Conservation (phyloP, 345 rosid genomes). For the Salix koriyanagi region DNA sequence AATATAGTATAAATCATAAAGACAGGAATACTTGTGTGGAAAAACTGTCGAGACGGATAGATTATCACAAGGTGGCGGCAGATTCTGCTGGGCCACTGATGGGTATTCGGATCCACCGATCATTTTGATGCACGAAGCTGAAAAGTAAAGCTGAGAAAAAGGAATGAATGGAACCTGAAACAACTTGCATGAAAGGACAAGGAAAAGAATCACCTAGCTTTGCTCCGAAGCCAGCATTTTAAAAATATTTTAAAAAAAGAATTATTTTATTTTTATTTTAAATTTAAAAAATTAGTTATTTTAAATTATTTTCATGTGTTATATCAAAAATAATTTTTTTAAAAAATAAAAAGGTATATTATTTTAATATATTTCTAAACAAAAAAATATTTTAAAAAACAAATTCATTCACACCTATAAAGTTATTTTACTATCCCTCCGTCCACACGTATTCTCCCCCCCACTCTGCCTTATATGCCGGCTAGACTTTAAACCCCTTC, state of each 20-base stretch:
- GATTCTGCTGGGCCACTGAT: background rate
- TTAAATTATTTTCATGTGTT: no score
- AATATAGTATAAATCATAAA: no score
- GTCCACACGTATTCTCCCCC: constrained; percentile 42
- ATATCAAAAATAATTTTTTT: no score
- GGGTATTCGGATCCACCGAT: background rate
- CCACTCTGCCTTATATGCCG: constrained; percentile 19
- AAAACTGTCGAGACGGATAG: background rate
- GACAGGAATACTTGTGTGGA: background rate
- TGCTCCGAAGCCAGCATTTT: constrained; percentile 4
- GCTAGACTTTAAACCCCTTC: background rate
- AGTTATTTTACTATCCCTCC: constrained; percentile 11
- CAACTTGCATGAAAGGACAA: constrained; percentile 33
- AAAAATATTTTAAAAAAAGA: no score
- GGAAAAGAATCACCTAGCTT: constrained; percentile 49
- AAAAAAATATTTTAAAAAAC: no score
- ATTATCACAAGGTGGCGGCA: background rate
- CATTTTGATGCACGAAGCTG: background rate
- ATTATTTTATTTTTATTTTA: no score
- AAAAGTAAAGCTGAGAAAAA: background rate
- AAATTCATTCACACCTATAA: no score
- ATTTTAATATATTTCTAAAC: no score
- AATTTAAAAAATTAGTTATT: no score
- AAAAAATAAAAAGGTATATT: no score
- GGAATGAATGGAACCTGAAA: constrained; percentile 35